Conservation (phyloP, 2,329 filamentous ascomycete species). For the Arthrobotrys sinensis region DNA sequence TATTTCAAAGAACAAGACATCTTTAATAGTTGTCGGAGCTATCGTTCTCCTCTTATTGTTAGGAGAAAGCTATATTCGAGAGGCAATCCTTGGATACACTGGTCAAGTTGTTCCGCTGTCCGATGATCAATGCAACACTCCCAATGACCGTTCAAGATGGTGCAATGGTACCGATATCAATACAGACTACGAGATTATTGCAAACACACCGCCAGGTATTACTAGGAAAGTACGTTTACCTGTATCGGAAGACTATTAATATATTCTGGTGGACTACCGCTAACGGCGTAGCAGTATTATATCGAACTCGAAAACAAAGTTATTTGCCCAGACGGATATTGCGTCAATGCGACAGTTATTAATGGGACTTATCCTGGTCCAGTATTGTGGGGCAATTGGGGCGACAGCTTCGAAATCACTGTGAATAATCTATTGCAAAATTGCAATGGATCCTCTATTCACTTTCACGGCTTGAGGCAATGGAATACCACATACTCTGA, state of each 20-base stretch:
- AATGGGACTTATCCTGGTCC: slow-evolving; percentile 38
- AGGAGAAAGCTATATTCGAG: neutral
- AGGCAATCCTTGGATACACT: neutral
- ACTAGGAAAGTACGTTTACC: neutral
- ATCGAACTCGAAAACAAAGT: slow-evolving; percentile 44
- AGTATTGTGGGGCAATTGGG: slow-evolving; percentile 66
- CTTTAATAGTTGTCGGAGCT: neutral
- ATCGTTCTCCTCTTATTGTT: neutral
- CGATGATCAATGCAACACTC: slow-evolving; percentile 27
- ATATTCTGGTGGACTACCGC: too few species aligned
- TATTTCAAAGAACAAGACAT: neutral
- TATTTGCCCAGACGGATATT: slow-evolving; percentile 55
- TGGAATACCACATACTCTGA: slow-evolving; percentile 18
- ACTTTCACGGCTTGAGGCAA: slow-evolving; percentile 28
- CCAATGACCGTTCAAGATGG: slow-evolving; percentile 33
- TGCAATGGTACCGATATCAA: slow-evolving; percentile 35
- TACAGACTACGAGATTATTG: slow-evolving; percentile 38
- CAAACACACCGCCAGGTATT: slow-evolving; percentile 5
- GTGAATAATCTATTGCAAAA: slow-evolving; percentile 13
- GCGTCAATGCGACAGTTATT: slow-evolving; percentile 38
- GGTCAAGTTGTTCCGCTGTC: neutral
- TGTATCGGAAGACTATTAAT: slow-evolving; percentile 22
- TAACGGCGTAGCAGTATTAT: slow-evolving; percentile 39
- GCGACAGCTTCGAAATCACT: slow-evolving; percentile 19
- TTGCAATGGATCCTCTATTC: slow-evolving; percentile 26